Evolutionary conservation across 192 early-diverging fungal species (phyloP), one percentile per base, ranked within the genome.

Genomic region (Bifiguratus adelaidae): DNA sequence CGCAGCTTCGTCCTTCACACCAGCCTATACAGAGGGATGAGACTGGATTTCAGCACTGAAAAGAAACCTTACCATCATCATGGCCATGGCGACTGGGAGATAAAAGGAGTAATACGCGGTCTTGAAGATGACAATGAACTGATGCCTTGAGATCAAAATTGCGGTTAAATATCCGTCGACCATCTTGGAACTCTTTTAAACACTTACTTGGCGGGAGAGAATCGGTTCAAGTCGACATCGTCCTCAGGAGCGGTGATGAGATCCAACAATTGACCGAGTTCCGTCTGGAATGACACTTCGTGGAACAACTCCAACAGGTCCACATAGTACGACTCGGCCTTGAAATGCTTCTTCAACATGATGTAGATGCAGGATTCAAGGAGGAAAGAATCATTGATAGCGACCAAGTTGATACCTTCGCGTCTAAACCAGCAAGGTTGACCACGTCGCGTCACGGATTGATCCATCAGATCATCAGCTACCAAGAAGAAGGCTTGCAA

Each of bases 81-180:
- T 89, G 22, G 92, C 88, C 42, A 92, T 69, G 26, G 92, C 95
- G 16, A 99, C 89, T 18, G 95, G 94, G 32, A 99, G 75, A 70
- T 99, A 97, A 78, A 99, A 99, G 29, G 94, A 97, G 77, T 99
- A 99, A 74, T 88, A 97, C 7, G 94, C 88, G 38, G 95, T 99
- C 74, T 99, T 99, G 82, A 89, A 96, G 52, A 83, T 74, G 53
- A 97, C 91, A 71, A 99, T 99, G 65, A 90, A 96, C 19, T 78
- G 60, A 68, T 92, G 78, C 55, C 78, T 77, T 18, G 44, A 18
- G 40, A 22, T 32, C 32, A 7, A 19, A 23, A 16, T 21, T 37
- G 33, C 24, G 37, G 22, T 40, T 5, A 15, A 40, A 40, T 20
- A 6, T 7, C n/a, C n/a, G 32, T 9, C 8, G 32, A n/a, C 8